These are phyloP conservation scores for Fagopyrum tataricum DNA, from an alignment of 148 eudicot genomes.

Conservation along the genomic window DNA sequence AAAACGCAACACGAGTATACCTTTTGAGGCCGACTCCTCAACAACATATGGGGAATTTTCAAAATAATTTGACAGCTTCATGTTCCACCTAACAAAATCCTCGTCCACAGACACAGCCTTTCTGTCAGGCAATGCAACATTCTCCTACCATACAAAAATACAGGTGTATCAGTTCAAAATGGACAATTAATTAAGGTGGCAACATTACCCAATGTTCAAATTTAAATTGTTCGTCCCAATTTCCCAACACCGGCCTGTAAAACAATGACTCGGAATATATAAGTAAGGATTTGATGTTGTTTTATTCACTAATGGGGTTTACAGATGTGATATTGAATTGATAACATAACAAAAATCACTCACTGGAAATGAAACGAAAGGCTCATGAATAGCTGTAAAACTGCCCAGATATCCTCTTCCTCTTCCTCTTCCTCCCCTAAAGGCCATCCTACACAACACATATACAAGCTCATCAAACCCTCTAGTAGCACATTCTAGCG, in stretches of 20 bases:
- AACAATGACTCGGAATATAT: no score
- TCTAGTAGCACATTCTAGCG: no score
- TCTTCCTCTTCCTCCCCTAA: slow-evolving; percentile 13
- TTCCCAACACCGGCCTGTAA: no score
- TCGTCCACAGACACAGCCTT: not conserved
- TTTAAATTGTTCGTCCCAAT: no score
- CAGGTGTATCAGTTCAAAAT: not conserved
- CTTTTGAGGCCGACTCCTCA: not conserved
- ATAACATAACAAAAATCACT: not conserved
- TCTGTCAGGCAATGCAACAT: slow-evolving; percentile 12
- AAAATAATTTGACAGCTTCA: not conserved
- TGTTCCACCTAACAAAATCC: not conserved
- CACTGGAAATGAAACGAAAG: slow-evolving; percentile 9
- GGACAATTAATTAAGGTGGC: no score
- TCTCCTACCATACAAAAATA: not conserved
- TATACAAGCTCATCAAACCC: not conserved
- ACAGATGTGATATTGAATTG: not conserved
- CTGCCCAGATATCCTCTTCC: slow-evolving; percentile 11
- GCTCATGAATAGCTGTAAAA: not conserved
- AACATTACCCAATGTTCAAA: no score
- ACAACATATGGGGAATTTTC: slow-evolving; percentile 11
- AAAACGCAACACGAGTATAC: not conserved
- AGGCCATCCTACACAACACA: slow-evolving; percentile 6
- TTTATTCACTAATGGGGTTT: not conserved
- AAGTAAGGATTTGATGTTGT: not conserved